Base-by-base conservation (phyloP, 768 basidiomycete genomes). In the Lanmaoa pseudosensibilis region DNA sequence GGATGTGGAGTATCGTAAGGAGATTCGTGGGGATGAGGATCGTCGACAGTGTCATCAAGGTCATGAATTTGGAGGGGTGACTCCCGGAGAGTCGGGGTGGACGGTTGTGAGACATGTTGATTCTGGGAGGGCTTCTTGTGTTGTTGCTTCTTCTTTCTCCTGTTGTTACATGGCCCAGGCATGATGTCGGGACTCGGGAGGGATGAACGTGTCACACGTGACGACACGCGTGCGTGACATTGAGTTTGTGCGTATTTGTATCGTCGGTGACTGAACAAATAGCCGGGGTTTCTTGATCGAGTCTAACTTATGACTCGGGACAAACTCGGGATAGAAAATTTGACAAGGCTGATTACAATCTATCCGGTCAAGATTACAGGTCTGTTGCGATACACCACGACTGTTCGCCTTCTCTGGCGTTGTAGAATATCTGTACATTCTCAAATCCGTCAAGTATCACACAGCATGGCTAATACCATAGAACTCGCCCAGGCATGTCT, bases 161-260 rank as follows among this genome's bases (percentile, higher is more conserved):
- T 81, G 47, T 65, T 62, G 67, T 86, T 87, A 54, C 78, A 77
- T 50, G 86, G 85, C 23, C 85, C 84, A 16, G 85, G 85, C 86
- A 88, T 87, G 58, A 47, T 52, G 60, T 32, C 30, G 40, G 36
- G 41, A 41, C 6, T 25, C n/a, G 40, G 36, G 33, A 41, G 25
- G 54, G 39, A 54, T 51, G 50, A 67, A 60, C 56, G 6, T 51
- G 69, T 71, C 63, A 71, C 69, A 32, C 55, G 69, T 71, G 65
- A 71, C 61, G 2, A n/a, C n/a, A 53, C 69, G 71, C 64, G 70
- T 51, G 45, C 56, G 70, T 73, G 70, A 73, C 71, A 59, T 5
- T n/a, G 2, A 16, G 1, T 64, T 67, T 65, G 54, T 3, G 4
- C 21, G 27, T 62, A 19, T 65, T 69, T 71, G 39, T 1, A 27